Base-by-base conservation (phyloP, 768 basidiomycete species). In the Psilocybe cubensis region DNA sequence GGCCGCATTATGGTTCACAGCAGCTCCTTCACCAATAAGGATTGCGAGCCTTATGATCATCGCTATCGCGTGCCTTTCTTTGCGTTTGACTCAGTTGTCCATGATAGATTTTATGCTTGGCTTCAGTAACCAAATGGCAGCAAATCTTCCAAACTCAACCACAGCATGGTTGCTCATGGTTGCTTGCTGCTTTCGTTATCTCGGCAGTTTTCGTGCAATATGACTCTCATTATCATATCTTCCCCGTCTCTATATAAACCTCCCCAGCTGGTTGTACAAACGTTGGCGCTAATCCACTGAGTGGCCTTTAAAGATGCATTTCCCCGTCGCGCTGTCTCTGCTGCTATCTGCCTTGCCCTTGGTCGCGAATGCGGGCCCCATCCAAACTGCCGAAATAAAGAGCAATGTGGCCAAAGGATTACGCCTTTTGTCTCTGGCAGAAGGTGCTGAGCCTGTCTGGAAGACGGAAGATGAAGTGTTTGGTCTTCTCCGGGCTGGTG, bases 401-500 rank as follows among this genome's bases (percentile, higher is more conserved):
- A 48, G 60, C 55, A 76, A 79, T 43, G 61, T 71, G 18, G 66
- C 69, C 0, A 62, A 72, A 50, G 75, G 75, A 24, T 61, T 77
- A 38, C 74, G 72, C 27, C 69, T 77, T 20, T 59, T 79, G 41
- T 73, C 72, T 33, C 65, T 79, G 20, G 64, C 61, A 21, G 77
- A 77, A 40, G 71, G 64, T 18, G 69, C 61, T 4, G 74, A 74
- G 7, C 76, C 76, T 3, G 68, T 75, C 20, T 79, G 77, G 76
- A 76, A 74, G 63, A 74, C 74, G 3, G 76, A 76, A 56, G 71
- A 67, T 8, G 74, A 76, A 57, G 71, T 74, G 59, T 63, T 77
- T 24, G 69, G 71, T 27, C 67, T 77, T 43, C 62, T 72, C 61
- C 67, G 72, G 20, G 65, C 68, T 50, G 69, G 70, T 7, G 62